Evolutionary conservation across 352 stramenopile species (phyloP), one percentile per base, ranked within the genome.

Genomic region (Thraustochytrium sp.): DNA sequence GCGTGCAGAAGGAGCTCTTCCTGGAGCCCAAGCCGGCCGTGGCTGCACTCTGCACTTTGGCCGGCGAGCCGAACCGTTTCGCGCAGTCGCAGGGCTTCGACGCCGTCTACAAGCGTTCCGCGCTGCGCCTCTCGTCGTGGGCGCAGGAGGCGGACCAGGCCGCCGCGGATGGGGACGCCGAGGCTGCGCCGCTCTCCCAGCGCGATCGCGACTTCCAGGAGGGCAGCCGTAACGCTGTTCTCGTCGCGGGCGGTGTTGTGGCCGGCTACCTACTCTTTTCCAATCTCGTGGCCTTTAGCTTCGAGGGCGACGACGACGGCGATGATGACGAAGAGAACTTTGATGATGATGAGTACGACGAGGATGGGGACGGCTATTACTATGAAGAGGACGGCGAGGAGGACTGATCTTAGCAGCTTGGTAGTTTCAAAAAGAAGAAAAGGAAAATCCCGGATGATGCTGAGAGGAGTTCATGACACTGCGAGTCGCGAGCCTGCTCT

Each of bases 201-300:
- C 48, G 40, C 34, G 68, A 80, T 16, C 31, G 40, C 11, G 68
- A 80, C 11, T 80, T 80, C 42, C 48, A 64, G 26, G 68, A 80
- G 31, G 68, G 68, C 13, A 65, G 46, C 38, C 48, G 53, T 13
- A 68, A 63, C 31, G 68, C 68, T 9, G 31, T 80, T n/a, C 34
- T 80, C 13, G 13, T 80, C 11, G 68, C 68, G 23, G 68, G 68
- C 11, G 48, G 26, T 16, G 68, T 44, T 51, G 42, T 80, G 23
- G 68, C 40, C 16, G 68, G 48, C 11, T 80, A 80, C 40, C 31
- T 80, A 1, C 49, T 80, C 9, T 61, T 72, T 1, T 63, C 68
- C 42, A 80, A 80, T 44, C 23, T 64, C 5, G 31, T 80, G 16
- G 51, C 34, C 9, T 72, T 80, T 34, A 34, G 29, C 34, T 40